These are phyloP conservation scores for Fusarium nygamai DNA, from an alignment of 2,329 filamentous ascomycete genomes.

Conservation along the genomic window DNA sequence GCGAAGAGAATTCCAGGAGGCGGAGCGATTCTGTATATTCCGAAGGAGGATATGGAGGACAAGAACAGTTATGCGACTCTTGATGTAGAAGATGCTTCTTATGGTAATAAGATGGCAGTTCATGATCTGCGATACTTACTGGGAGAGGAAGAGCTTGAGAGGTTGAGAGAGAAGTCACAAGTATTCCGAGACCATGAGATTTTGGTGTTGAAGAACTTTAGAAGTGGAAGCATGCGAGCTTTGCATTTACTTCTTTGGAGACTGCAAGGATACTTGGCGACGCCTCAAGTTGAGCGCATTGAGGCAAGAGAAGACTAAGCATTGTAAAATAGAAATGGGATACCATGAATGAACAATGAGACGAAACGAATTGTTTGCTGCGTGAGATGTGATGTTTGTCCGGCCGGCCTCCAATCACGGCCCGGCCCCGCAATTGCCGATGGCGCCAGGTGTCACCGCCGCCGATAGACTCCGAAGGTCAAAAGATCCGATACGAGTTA, in stretches of 20 bases:
- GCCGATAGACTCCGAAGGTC: slow-evolving; percentile 7
- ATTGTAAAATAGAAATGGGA: not conserved
- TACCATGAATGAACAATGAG: not conserved
- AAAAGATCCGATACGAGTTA: not conserved
- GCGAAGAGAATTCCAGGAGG: slow-evolving; percentile 52
- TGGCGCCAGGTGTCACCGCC: slow-evolving; percentile 8
- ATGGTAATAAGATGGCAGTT: slow-evolving; percentile 56
- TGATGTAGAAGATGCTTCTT: slow-evolving; percentile 49
- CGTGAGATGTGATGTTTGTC: not conserved
- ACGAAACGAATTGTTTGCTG: not conserved
- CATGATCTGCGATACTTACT: slow-evolving; percentile 64
- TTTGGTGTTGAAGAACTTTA: slow-evolving; percentile 54
- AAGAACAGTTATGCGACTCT: slow-evolving; percentile 57
- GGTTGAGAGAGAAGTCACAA: slow-evolving; percentile 49
- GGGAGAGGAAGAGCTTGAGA: slow-evolving; percentile 56
- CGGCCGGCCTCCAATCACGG: slow-evolving; percentile 7
- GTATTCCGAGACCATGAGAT: slow-evolving; percentile 52
- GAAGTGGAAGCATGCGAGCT: slow-evolving; percentile 52
- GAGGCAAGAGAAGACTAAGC: not conserved
- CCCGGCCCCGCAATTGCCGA: slow-evolving; percentile 13
- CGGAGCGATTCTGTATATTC: slow-evolving; percentile 59
- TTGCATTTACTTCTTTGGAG: slow-evolving; percentile 66
- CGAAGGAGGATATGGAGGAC: slow-evolving; percentile 29
- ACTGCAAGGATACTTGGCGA: slow-evolving; percentile 63
- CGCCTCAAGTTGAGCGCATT: slow-evolving; percentile 1